These are phyloP conservation scores for Teratosphaeriaceae sp. DNA, from an alignment of 2,329 filamentous ascomycete species.

Conservation along the genomic window DNA sequence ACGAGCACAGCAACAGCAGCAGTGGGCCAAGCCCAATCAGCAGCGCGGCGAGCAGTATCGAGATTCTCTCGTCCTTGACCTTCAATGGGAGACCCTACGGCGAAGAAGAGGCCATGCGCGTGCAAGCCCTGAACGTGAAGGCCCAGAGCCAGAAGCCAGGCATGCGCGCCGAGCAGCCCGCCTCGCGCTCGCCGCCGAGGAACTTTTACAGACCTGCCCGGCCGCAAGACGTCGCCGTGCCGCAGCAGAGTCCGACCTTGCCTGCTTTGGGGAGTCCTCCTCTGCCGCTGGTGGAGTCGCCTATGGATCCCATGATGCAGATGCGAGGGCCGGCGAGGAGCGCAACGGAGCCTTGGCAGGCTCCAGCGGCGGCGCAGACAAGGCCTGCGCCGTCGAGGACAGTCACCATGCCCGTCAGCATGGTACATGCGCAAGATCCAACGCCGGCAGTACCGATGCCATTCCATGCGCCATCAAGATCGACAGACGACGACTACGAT, in stretches of 20 bases:
- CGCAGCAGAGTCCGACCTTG: constrained; percentile 3
- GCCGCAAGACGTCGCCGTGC: constrained; percentile 2
- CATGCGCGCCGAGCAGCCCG: constrained; percentile 19
- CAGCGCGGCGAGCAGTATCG: constrained; percentile 28
- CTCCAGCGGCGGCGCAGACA: not conserved
- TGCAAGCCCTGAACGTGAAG: constrained; percentile 18
- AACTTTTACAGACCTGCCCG: constrained; percentile 13
- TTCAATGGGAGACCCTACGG: constrained; percentile 10
- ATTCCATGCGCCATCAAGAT: not conserved
- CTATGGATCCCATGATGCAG: constrained; percentile 25
- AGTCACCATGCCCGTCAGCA: constrained; percentile 8
- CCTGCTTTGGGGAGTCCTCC: constrained; percentile 4
- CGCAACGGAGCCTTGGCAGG: not conserved
- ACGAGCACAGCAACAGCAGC: constrained; percentile 20
- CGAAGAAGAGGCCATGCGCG: constrained; percentile 21
- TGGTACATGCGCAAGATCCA: not conserved
- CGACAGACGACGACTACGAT: constrained; percentile 10
- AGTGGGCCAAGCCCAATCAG: constrained; percentile 23
- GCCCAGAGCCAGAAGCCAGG: constrained; percentile 17
- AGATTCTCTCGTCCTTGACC: constrained; percentile 20
- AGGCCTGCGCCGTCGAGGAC: constrained; percentile 1
- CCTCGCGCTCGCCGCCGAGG: constrained; percentile 13
- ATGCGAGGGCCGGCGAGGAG: not conserved
- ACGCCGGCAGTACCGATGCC: not conserved
- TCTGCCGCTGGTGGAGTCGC: constrained; percentile 27